Conservation (phyloP, 495 filamentous ascomycete genomes). For the Xylaria acuta region DNA sequence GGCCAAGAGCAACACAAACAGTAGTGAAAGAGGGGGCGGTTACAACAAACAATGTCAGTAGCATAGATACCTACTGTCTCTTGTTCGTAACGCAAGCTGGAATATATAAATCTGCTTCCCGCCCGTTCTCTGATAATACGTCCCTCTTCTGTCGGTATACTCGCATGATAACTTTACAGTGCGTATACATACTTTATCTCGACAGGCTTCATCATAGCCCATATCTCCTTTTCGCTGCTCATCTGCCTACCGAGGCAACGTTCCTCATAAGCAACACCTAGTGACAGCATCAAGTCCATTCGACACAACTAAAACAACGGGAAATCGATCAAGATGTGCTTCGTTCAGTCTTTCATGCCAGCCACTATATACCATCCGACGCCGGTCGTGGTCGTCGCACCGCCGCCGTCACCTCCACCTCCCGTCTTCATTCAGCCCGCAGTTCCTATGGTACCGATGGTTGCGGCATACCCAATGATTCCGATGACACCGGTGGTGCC, state of each 20-base stretch:
- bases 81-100: background rate
- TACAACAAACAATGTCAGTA: background rate
- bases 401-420: conserved; percentile 13
- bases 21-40: background rate
- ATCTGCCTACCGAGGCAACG: background rate
- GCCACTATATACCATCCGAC: background rate
- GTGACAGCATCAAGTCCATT: background rate
- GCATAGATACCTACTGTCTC: background rate
- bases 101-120: background rate
- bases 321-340: background rate
- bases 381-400: conserved; percentile 9
- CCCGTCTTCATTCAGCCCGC: background rate
- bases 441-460: conserved; percentile 8
- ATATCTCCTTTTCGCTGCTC: background rate
- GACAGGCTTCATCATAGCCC: background rate
- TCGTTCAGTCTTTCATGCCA: background rate
- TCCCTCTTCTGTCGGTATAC: background rate
- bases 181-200: background rate
- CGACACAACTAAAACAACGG: background rate
- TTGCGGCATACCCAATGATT: background rate
- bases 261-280: background rate
- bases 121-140: background rate
- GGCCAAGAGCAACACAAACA: background rate
- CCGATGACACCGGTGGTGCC: conserved; percentile 5
- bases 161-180: background rate